These are phyloP conservation scores for Trichophyton mentagrophytes DNA, from an alignment of 2,329 filamentous ascomycete genomes.

Conservation along the genomic window DNA sequence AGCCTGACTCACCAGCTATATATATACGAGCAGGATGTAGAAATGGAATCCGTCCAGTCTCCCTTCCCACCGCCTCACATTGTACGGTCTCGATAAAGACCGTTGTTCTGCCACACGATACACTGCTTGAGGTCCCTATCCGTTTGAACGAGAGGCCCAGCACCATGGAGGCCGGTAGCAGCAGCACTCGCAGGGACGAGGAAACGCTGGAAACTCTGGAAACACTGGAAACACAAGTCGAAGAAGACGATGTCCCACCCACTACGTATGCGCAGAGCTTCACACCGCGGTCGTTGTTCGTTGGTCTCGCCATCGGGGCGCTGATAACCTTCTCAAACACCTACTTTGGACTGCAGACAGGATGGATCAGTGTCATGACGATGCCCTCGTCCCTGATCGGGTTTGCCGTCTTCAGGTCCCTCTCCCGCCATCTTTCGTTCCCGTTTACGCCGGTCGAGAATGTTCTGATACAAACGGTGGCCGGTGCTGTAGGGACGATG, in stretches of 20 bases:
- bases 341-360: constrained; percentile 94
- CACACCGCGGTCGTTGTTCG: constrained; percentile 65
- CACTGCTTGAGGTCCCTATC: neutral
- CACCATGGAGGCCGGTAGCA: neutral
- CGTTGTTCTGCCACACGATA: neutral
- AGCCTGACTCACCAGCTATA: too few relatives aligned
- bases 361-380: constrained; percentile 77
- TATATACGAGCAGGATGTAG: neutral
- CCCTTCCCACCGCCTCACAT: too few relatives aligned
- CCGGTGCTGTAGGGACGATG: constrained; percentile 92
- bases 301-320: constrained; percentile 71
- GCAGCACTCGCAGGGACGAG: neutral
- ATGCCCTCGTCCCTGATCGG: constrained; percentile 93
- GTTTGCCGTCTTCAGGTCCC: constrained; percentile 78
- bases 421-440: constrained; percentile 58
- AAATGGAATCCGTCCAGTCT: neutral
- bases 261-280: constrained; percentile 48
- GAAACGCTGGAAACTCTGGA: neutral
- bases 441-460: constrained; percentile 94
- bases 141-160: neutral
- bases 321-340: constrained; percentile 95
- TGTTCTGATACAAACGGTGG: constrained; percentile 89
- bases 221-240: neutral
- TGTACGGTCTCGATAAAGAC: neutral
- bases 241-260: neutral